Percentiles rank a stretch among this genome's conserved stretches.
phyloP scores from a whole-genome alignment of 441 rosid genomes.

The Dalechampia spathulata region DNA sequence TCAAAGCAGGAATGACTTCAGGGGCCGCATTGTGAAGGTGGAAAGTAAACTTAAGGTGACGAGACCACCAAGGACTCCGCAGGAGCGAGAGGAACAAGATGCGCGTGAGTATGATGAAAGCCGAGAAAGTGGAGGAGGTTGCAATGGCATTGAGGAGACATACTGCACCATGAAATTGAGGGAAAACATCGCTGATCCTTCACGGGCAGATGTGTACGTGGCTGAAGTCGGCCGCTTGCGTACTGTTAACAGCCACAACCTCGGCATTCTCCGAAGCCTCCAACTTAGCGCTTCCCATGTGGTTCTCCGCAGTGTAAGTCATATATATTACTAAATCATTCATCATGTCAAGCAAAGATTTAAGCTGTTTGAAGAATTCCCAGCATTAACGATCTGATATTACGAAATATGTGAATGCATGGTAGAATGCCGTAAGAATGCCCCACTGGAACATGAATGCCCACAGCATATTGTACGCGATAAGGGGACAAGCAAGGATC shows the following conservation, averaged over 20 bases:
- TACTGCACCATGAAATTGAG: conserved; percentile 50
- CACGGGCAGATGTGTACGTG: conserved; percentile 49
- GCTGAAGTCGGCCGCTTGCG: conserved; percentile 49
- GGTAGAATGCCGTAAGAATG: conserved; percentile 45
- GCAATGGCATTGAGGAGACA: conserved; percentile 78
- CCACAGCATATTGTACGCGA: conserved; percentile 49
- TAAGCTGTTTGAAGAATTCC: not conserved
- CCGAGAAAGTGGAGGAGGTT: not conserved
- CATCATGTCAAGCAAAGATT: not conserved
- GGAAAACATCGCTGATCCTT: conserved; percentile 58
- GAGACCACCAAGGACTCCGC: conserved; percentile 38
- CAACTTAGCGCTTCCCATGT: conserved; percentile 57
- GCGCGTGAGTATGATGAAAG: conserved; percentile 12
- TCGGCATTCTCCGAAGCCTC: conserved; percentile 48
- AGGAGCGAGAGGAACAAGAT: conserved; percentile 25
- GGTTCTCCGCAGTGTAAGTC: conserved; percentile 33
- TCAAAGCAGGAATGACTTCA: conserved; percentile 32
- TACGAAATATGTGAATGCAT: too few relatives aligned
- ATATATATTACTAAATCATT: not conserved
- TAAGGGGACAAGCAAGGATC: conserved; percentile 41
- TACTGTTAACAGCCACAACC: conserved; percentile 49
- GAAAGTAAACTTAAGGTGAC: conserved; percentile 37
- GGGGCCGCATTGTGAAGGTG: conserved; percentile 59
- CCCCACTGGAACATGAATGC: conserved; percentile 71
- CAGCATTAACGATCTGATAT: not conserved